Conservation (phyloP, 2,329 filamentous ascomycete species). For the Aspergillus puulaauensis region DNA sequence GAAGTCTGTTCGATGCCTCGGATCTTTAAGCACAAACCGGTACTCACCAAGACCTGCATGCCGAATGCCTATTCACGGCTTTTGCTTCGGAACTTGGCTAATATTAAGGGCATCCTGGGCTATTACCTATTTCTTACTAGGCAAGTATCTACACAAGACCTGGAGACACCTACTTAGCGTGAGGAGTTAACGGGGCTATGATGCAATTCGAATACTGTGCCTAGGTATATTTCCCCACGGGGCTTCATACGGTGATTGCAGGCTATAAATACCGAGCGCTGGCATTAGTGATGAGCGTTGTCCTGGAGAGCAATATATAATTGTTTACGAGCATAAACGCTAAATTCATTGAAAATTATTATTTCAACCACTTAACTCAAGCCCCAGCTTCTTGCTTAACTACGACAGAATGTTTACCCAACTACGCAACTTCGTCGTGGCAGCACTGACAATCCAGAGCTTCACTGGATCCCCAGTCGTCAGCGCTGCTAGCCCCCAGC, state of each 20-base stretch:
- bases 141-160: not conserved
- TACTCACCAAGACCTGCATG: no score
- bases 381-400: not conserved
- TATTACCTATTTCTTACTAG: not conserved
- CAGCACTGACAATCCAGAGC: conserved; percentile 1
- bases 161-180: not conserved
- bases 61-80: not conserved
- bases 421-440: not conserved
- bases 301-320: no score
- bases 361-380: no score
- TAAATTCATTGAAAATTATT: no score
- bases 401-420: not conserved
- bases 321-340: no score
- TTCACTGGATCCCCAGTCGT: not conserved
- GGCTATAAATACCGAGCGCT: not conserved
- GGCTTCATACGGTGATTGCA: not conserved
- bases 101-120: not conserved
- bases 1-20: no score
- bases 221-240: not conserved
- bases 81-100: not conserved
- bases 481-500: not conserved
- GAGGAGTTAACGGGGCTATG: not conserved
- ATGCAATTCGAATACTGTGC: not conserved
- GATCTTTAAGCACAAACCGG: no score
- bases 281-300: not conserved